A percentile compares a stretch with the other conserved stretches of the same genome.
Conservation (phyloP, 2,329 filamentous ascomycete species). For the Fusarium scirpi region DNA sequence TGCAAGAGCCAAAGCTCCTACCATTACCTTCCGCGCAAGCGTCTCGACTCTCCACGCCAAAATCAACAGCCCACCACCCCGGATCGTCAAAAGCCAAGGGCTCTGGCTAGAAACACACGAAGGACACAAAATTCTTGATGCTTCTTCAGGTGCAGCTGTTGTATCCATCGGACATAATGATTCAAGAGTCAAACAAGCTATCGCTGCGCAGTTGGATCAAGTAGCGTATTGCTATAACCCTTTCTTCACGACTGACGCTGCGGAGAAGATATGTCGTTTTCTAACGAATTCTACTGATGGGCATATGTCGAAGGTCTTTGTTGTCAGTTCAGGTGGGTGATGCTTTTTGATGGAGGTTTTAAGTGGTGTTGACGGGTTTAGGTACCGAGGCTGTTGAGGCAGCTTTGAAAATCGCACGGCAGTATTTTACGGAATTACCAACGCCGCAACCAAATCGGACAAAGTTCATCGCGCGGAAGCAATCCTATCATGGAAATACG, state of each 20-base stretch:
- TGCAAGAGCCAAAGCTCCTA: not conserved
- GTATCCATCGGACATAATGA: slow-evolving; percentile 34
- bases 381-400: slow-evolving; percentile 41
- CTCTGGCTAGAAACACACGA: slow-evolving; percentile 30
- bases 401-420: slow-evolving; percentile 38
- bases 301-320: slow-evolving; percentile 29
- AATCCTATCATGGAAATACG: slow-evolving; percentile 40
- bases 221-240: slow-evolving; percentile 38
- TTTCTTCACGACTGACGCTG: slow-evolving; percentile 30
- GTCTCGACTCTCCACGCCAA: slow-evolving; percentile 35
- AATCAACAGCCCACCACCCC: slow-evolving; percentile 30
- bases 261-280: slow-evolving; percentile 21
- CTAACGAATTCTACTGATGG: slow-evolving; percentile 28
- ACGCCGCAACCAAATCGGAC: slow-evolving; percentile 26
- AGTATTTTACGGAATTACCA: slow-evolving; percentile 38
- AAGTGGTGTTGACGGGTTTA: not conserved
- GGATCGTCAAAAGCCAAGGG: slow-evolving; percentile 24
- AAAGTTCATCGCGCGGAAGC: slow-evolving; percentile 31
- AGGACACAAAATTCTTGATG: slow-evolving; percentile 24
- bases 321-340: slow-evolving; percentile 28
- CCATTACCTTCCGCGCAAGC: not conserved
- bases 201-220: slow-evolving; percentile 8
- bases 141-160: slow-evolving; percentile 36
- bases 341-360: no score
- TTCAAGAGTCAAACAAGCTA: slow-evolving; percentile 27